Base-by-base conservation (phyloP, 2,329 filamentous ascomycete genomes). In the Hypomyces rosellus region DNA sequence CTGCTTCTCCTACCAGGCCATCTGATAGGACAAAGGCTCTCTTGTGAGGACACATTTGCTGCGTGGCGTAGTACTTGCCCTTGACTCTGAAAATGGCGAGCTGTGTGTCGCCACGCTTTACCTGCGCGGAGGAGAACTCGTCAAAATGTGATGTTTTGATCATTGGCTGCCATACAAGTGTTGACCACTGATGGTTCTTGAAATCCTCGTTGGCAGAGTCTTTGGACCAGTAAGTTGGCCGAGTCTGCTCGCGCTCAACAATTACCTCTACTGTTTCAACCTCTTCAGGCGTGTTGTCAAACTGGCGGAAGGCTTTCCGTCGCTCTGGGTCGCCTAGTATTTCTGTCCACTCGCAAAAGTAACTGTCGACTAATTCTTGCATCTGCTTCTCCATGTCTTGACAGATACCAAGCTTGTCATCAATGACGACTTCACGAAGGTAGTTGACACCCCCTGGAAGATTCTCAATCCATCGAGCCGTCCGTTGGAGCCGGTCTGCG, bases 11-110 rank as follows among this genome's bases (percentile, higher is more conserved):
- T 43, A 96, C 78, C 8, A 96, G 72, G 1, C 89, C 89, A 64
- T 96, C 91, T 0, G 86, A 86, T 22, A 96, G 80, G n/a, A 91
- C 85, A 62, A 96, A 96, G 1, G 89, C 85, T 11, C 89, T 85
- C 70, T 92, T 93, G 72, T 95, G 89, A 9, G 90, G 90, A 65
- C 90, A 96, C 90, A 96, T 96, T 65, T 96, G 89, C 71, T 96
- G 90, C 13, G 86, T 87, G 52, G 88, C 87, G 67, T 92, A 92
- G 74, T 85, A 95, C 48, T 79, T 80, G 16, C 89, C 89, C 48
- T 81, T 80, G 54, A 95, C 79, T 60, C 89, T 87, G 81, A 91
- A 96, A 48, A 96, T 74, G 7, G 90, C 89, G 2, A 96, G 78
- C 67, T 96, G 90, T 0, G 89, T 95, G 66, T 95, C 89, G 40